phyloP scores from a whole-genome alignment of 2,329 filamentous ascomycete genomes.

The Triangularia setosa region DNA sequence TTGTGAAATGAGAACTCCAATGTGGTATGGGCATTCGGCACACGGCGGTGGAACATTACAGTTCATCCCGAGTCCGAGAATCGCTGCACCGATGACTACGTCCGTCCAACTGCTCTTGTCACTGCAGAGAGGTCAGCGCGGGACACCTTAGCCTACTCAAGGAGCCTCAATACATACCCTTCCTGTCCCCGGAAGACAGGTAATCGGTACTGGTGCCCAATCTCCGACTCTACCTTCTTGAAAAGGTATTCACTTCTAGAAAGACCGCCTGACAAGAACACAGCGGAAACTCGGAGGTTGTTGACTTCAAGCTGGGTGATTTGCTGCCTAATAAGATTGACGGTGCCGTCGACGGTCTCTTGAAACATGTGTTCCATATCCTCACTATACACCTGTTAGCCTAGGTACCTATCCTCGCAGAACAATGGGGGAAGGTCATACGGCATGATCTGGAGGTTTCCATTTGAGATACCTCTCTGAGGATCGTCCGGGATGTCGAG shows the following conservation, averaged over 20 bases:
- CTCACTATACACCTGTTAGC: neutral
- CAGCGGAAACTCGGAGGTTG: neutral
- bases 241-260: slow-evolving; percentile 20
- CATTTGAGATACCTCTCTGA: slow-evolving; percentile 4
- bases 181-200: slow-evolving; percentile 14
- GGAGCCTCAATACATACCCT: neutral
- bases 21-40: slow-evolving; percentile 7
- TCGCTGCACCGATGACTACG: slow-evolving; percentile 17
- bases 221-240: slow-evolving; percentile 6
- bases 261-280: slow-evolving; percentile 23
- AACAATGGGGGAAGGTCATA: neutral
- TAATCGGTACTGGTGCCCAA: slow-evolving; percentile 7
- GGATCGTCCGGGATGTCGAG: slow-evolving; percentile 8
- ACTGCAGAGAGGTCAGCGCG: neutral
- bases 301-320: slow-evolving; percentile 4
- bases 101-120: slow-evolving; percentile 17
- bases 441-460: slow-evolving; percentile 6
- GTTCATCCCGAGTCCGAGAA: slow-evolving; percentile 18
- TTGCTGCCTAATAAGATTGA: slow-evolving; percentile 17
- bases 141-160: neutral
- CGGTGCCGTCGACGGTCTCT: slow-evolving; percentile 13
- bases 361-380: slow-evolving; percentile 21
- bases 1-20: slow-evolving; percentile 12
- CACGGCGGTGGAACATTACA: slow-evolving; percentile 13
- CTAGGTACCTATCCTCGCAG: neutral